Evolutionary conservation across 345 rosid species (phyloP), one percentile per base, ranked within the genome.

Genomic region (Brassica carinata): DNA sequence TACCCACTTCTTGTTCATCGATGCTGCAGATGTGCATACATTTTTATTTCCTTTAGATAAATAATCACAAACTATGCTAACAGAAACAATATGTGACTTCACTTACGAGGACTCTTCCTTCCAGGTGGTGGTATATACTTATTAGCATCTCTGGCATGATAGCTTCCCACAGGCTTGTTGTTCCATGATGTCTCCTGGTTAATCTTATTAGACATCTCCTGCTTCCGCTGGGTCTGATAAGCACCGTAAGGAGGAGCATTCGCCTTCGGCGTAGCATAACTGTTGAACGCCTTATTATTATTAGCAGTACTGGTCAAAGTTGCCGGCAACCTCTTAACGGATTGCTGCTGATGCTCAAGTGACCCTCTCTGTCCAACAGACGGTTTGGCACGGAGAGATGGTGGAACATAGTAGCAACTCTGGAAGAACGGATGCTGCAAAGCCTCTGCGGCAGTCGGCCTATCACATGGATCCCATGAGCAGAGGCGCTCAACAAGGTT

Each of bases 391-490:
- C 96, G 96, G 69, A 93, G 97, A 29, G 92, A 88, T 43, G 98
- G 98, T 18, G 99, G 96, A 77, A 93, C 87, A 84, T 91, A 95
- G 75, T 82, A 90, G 86, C 99, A 93, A 81, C 91, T 87, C 98
- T 90, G 91, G 77, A 95, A 95, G 87, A 91, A 95, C 10, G 99
- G 96, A 86, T 93, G 98, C 73, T 93, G 97, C 77, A 96, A 89
- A 66, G 88, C 94, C 79, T 93, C 99, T 14, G 84, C 89, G 48
- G 98, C 96, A 10, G 87, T 86, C 2, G 94, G 97, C 88, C 99
- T 87, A 83, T 85, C 86, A 88, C 84, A 79, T 27, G 99, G 99
- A 88, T 96, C 98, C 99, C 98, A 96, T 3, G 93, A 89, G 85
- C 99, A 96, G 40, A 96, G 98, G 1, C 85, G 85, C 99, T 93